A percentile compares a stretch with the other conserved stretches of the same genome.
Evolutionary conservation across 164 flowering plant genomes (phyloP).

Genomic region (Magnolia kwangsiensis): DNA sequence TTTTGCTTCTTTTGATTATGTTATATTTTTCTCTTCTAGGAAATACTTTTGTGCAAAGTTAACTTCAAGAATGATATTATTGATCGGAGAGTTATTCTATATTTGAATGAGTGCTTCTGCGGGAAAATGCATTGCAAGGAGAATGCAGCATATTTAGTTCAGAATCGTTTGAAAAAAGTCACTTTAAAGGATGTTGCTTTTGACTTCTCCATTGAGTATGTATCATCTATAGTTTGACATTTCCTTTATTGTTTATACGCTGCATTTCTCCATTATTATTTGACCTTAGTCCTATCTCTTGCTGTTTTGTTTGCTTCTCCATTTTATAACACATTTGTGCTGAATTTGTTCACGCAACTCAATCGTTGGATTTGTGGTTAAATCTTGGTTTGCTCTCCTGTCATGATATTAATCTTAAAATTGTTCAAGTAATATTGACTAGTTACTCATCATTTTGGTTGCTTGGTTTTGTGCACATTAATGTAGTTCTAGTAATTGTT

Average conservation of each 20-base stretch:
- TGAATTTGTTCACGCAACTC: neutral
- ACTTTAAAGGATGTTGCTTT: conserved; percentile 57
- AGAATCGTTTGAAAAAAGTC: conserved; percentile 53
- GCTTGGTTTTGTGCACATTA: neutral
- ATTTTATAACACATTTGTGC: neutral
- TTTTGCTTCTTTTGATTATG: neutral
- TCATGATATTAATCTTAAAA: neutral
- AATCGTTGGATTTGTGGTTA: neutral
- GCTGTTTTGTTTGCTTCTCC: neutral
- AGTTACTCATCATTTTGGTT: neutral
- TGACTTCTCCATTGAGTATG: conserved; percentile 76
- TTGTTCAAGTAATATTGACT: neutral
- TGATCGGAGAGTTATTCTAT: conserved; percentile 73
- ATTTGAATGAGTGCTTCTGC: conserved; percentile 68
- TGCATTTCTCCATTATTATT: neutral
- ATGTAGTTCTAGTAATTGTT: neutral
- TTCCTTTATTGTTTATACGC: neutral
- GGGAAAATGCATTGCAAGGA: conserved; percentile 71
- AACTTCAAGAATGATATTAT: conserved; percentile 51
- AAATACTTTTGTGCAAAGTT: conserved; percentile 67
- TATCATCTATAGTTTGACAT: neutral
- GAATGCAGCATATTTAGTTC: conserved; percentile 61
- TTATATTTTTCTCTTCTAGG: conserved; percentile 38
- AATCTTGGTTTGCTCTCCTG: neutral
- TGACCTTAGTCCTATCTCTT: neutral